Evolutionary conservation across 2,329 filamentous ascomycete genomes (phyloP).

Genomic region (Coleophoma eucalyptorum): DNA sequence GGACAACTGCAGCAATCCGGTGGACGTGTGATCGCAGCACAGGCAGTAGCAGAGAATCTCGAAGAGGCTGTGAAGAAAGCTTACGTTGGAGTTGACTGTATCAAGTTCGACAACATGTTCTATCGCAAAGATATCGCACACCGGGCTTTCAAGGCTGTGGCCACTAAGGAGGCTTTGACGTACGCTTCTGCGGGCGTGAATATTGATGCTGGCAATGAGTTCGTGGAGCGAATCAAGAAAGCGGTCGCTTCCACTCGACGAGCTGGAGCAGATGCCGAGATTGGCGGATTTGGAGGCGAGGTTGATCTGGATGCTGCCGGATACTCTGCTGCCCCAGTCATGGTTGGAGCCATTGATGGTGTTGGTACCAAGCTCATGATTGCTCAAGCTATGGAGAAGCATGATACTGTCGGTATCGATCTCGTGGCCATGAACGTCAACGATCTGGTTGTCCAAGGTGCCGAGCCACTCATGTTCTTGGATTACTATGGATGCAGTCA

Average conservation of each 20-base stretch:
- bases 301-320: constrained; percentile 75
- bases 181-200: constrained; percentile 93
- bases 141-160: constrained; percentile 54
- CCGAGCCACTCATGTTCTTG: constrained; percentile 91
- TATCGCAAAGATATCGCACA: constrained; percentile 91
- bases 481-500: constrained; percentile 96
- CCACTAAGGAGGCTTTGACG: constrained; percentile 57
- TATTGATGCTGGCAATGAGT: constrained; percentile 89
- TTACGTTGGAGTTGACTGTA: constrained; percentile 77
- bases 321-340: constrained; percentile 69
- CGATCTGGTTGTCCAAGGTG: constrained; percentile 92
- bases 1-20: constrained; percentile 71
- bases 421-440: constrained; percentile 99
- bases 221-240: constrained; percentile 88
- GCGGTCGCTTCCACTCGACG: constrained; percentile 82
- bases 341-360: constrained; percentile 94
- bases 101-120: constrained; percentile 56
- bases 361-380: constrained; percentile 97
- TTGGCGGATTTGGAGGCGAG: constrained; percentile 91
- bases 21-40: constrained; percentile 91
- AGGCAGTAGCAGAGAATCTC: constrained; percentile 70
- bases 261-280: constrained; percentile 85
- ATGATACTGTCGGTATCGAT: constrained; percentile 93
- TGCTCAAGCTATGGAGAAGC: constrained; percentile 83
- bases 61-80: constrained; percentile 80